phyloP scores from a whole-genome alignment of 1,284 basidiomycete species.

The Neolentinus lepideus region DNA sequence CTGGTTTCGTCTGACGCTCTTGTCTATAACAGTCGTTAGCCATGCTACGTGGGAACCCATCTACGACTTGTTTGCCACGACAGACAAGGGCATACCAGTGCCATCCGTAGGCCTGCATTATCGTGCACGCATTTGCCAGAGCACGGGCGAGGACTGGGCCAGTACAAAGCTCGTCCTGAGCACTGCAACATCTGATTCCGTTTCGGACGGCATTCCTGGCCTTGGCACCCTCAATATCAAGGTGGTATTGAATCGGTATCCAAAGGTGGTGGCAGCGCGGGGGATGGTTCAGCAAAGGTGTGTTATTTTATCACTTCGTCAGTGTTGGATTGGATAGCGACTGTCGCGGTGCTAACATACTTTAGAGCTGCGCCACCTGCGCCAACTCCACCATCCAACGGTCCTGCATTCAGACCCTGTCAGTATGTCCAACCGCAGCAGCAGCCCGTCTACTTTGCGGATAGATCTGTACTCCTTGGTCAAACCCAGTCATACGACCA shows the following conservation, averaged over 20 bases:
- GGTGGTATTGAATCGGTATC: constrained; percentile 4
- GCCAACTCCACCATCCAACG: no score
- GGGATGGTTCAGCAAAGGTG: no score
- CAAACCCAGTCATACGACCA: no score
- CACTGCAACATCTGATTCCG: constrained; percentile 31
- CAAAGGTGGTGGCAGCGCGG: neutral
- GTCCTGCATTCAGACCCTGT: no score
- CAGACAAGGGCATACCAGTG: constrained; percentile 33
- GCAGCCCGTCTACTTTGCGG: no score
- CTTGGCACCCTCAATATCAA: constrained; percentile 25
- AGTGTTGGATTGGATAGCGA: no score
- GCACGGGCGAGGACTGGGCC: constrained; percentile 56
- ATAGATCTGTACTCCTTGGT: no score
- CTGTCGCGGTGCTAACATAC: no score
- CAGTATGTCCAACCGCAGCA: no score
- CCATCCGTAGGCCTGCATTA: constrained; percentile 43
- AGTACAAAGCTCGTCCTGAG: constrained; percentile 43
- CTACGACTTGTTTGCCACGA: constrained; percentile 51
- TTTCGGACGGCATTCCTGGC: constrained; percentile 22
- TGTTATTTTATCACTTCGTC: no score
- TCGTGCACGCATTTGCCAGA: constrained; percentile 44
- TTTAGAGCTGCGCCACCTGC: neutral
- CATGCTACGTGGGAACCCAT: constrained; percentile 43
- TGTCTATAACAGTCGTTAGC: constrained; percentile 34
- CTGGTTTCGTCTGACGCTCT: neutral